Base-by-base conservation (phyloP, 1,139 yeast species). In the Candida pseudocylindracea region DNA sequence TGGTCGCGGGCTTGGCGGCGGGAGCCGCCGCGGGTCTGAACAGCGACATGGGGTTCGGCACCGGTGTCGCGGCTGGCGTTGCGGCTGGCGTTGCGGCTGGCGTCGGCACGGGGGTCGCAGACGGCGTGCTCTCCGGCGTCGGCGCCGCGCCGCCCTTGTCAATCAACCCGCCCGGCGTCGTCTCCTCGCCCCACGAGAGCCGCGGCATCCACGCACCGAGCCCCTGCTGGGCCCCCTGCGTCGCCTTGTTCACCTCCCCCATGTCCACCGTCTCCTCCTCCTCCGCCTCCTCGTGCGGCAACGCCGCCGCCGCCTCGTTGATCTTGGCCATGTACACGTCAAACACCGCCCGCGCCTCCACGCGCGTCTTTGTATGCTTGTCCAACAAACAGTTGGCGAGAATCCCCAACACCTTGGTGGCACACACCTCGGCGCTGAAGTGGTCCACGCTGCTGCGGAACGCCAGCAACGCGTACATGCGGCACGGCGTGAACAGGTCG, bases 341-440 rank as follows among this genome's bases (percentile, higher is more conserved):
- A 44, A 83, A 72, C 1, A 81, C 61, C 33, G 60, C 52, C 39
- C 67, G 68, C 0, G 95, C 93, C 43, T 75, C 80, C 1, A 50
- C 50, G 35, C 96, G 59, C 1, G 85, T 88, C 35, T 67, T 63
- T 4, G 20, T 15, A 6, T 15, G 20, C 35, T 59, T 63, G 47
- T 88, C 98, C 50, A 88, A 63, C 37, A 88, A 56, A 1, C 88
- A 69, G 1, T 91, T 80, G 0, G 93, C 85, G 37, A 88, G 63
- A 7, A 83, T 81, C 0, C 93, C 91, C 37, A 88, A 52, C n/a
- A 85, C 66, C 45, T 75, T 79, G 28, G 72, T 68, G 38, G 93
- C 79, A 35, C 83, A 73, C 34, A 83, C 78, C 25, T 69, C 78
- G 3, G 83, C 71, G 1, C 75, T 56, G 43, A 83, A 83, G 33